Evolutionary conservation across 176 grass and related monocot genomes (phyloP), one percentile per base, ranked within the genome.

Genomic region (Rhynchospora breviuscula): DNA sequence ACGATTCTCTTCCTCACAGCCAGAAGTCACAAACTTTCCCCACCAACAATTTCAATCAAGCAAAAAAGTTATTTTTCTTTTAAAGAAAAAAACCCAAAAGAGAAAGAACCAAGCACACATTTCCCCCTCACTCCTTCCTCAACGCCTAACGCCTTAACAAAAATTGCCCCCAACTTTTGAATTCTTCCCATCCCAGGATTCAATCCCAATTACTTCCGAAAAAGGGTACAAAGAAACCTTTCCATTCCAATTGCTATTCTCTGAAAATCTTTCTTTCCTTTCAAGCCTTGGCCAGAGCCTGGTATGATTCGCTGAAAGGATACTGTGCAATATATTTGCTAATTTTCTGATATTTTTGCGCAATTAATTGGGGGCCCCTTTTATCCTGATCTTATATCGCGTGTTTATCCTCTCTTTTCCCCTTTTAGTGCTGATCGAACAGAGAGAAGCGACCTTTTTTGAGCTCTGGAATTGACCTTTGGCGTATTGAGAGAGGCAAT

Each of bases 1-100:
- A 19, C 33, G 53, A 63, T 80, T 81, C 78, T 81, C 78, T 23
- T 61, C 14, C n/a, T 67, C 79, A 49, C 80, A 82, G 61, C 80
- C 80, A 82, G 61, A 82, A 54, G 80, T 82, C 60, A 52, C 79
- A 67, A 51, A 29, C 3, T 11, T 51, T 48, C 53, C 62, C 62
- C 80, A 82, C 80, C 80, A 65, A 65, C 61, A 82, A 81, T 61
- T 81, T 9, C 45, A 52, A 78, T 56, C 45, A 54, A 52, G 11
- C 12, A 2, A 31, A 76, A 76, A 44, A 70, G 17, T 9, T 10
- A 18, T 49, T 64, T 49, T 17, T n/a, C 26, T 64, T 23, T 46
- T 46, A 12, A 44, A 10, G 0, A 10, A 48, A 81, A 63, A 26
- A 12, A 63, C 9, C 78, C 21, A 52, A 29, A 67, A 66, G 40